Base-by-base conservation (phyloP, 306 rosid species). In the Gillenia trifoliata region DNA sequence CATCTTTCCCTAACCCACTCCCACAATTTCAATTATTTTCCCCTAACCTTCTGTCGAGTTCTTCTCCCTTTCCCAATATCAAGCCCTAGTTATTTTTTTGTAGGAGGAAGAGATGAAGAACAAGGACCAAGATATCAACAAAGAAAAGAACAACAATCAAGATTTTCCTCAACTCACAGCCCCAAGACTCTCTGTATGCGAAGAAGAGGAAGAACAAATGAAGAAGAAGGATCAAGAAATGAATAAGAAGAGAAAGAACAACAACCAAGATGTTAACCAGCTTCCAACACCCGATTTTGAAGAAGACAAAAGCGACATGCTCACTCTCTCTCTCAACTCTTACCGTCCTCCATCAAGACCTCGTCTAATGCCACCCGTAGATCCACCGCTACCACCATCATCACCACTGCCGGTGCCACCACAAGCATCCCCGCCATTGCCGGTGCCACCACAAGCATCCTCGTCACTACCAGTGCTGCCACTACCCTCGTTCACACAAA, bases 201-300 rank as follows among this genome's bases (percentile, higher is more conserved):
- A n/a, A n/a, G n/a, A n/a, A n/a, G n/a, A n/a, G n/a, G n/a, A n/a
- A n/a, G n/a, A n/a, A n/a, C n/a, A n/a, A n/a, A n/a, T n/a, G n/a
- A n/a, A n/a, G n/a, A n/a, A n/a, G n/a, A n/a, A n/a, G n/a, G 60
- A 67, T 9, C 75, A 62, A 49, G 83, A 75, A 52, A 63, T 62
- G 62, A 62, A 43, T 36, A 36, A 28, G 3, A 80, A 60, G 49
- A 62, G 71, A 13, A 79, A 72, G 33, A 59, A 31, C 50, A 43
- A 23, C 36, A 59, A 28, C 45, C 28, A 31, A 45, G 62, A 76
- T 68, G 16, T 11, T 22, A 1, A 11, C 43, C n/a, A n/a, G n/a
- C n/a, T n/a, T n/a, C n/a, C n/a, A n/a, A n/a, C n/a, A n/a, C 61
- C 9, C 11, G 71, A 70, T 0, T 61, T 6, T 5, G 66, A 12